phyloP scores from a whole-genome alignment of 768 basidiomycete species.

The Tricholoma saponaceum region DNA sequence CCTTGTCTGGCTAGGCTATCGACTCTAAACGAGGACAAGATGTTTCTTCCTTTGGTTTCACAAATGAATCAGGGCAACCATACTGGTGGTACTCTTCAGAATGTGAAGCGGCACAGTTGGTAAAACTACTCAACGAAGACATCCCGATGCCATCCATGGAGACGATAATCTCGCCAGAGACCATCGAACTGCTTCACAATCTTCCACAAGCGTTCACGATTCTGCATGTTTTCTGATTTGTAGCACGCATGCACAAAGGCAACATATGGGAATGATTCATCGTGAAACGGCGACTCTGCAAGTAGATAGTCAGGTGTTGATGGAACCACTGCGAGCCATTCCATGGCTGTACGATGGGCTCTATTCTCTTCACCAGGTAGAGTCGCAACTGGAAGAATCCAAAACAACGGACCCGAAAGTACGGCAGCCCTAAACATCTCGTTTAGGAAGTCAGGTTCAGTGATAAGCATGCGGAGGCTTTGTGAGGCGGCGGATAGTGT shows the following conservation, averaged over 20 bases:
- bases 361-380: neutral
- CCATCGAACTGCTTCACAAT: neutral
- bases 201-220: neutral
- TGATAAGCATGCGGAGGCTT: neutral
- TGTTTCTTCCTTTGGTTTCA: too few species aligned
- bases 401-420: neutral
- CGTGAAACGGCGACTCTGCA: neutral
- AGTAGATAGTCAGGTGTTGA: neutral
- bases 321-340: neutral
- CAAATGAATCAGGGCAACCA: too few species aligned
- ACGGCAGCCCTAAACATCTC: neutral
- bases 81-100: too few species aligned
- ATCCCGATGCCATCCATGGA: neutral
- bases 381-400: neutral
- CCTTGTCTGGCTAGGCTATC: too few species aligned
- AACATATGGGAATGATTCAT: neutral
- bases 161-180: neutral
- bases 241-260: neutral
- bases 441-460: neutral
- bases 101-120: too few species aligned
- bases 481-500: neutral
- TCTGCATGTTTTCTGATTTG: neutral
- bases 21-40: too few species aligned
- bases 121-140: too few species aligned
- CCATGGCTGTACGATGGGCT: neutral